Base-by-base conservation (phyloP, 306 rosid species). In the Quercus robur region DNA sequence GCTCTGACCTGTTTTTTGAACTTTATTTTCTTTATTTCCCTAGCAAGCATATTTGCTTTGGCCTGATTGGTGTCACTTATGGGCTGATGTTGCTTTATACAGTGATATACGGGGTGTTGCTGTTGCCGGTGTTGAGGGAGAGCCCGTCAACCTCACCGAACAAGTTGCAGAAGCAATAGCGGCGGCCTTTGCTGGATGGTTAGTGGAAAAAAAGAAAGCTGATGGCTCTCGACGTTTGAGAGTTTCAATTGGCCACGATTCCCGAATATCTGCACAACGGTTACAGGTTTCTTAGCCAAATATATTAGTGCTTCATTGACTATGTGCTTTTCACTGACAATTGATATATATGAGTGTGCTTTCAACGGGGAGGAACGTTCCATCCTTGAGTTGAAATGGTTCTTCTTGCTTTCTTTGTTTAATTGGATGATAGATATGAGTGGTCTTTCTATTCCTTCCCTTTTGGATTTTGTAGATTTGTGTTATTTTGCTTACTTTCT, bases 81-180 rank as follows among this genome's bases (percentile, higher is more conserved):
- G 56, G 10, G 6, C 62, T 86, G 71, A 77, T 85, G 79, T 73
- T 71, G 69, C 71, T 79, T 46, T 78, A 75, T 76, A 81, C 85
- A 93, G 97, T 85, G 99, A 95, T 81, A 95, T 95, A 73, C 96
- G 98, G 18, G 99, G 97, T 63, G 97, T 95, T 85, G 93, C 99
- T 84, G 81, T 93, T 80, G 87, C 91, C 77, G 98, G 99, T 72
- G 91, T 93, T 73, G 96, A 91, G 81, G 98, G 97, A 68, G 99
- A 95, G 81, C 85, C 93, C 21, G 77, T 95, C 81, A 93, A 83
- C 83, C 87, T 93, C 84, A 85, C 99, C 31, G 99, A 93, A 82
- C 89, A 82, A 46, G 97, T 95, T 77, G 92, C 99, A 80, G 95
- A 93, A 84, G 95, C 99, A 76, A 93, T 93, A 80, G 97, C 90